Evolutionary conservation across 257 asterid species (phyloP).

Genomic region (Gentiana dahurica): DNA sequence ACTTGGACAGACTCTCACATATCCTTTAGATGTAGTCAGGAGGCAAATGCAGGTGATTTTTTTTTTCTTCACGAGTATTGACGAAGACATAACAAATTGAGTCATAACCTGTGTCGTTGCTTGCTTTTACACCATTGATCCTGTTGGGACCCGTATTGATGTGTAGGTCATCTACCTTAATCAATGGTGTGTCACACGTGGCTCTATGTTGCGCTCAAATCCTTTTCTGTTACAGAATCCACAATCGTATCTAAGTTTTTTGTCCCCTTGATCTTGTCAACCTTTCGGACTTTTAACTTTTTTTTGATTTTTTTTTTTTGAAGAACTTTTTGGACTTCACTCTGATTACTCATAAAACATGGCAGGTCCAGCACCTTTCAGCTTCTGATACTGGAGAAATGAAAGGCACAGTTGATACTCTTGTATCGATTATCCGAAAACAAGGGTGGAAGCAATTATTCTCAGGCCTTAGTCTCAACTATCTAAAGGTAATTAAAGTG

Average conservation of each 20-base stretch:
- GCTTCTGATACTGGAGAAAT: conserved; percentile 27
- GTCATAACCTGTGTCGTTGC: too few relatives aligned
- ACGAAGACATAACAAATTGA: too few relatives aligned
- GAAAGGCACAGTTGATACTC: conserved; percentile 59
- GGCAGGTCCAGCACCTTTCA: conserved; percentile 66
- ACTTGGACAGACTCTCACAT: conserved; percentile 90
- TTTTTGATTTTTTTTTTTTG: background rate
- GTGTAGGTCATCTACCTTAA: too few relatives aligned
- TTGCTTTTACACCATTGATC: too few relatives aligned
- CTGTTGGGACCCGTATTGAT: too few relatives aligned
- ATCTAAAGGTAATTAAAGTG: conserved; percentile 50
- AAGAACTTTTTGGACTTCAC: background rate
- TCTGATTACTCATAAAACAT: background rate
- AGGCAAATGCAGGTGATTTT: conserved; percentile 88
- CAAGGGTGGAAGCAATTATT: conserved; percentile 88
- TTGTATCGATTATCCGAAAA: conserved; percentile 37
- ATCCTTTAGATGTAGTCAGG: conserved; percentile 90
- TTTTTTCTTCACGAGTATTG: too few relatives aligned
- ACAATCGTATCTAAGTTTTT: too few relatives aligned
- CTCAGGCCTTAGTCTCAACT: conserved; percentile 95
- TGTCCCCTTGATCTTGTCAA: too few relatives aligned
- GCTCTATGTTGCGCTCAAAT: background rate
- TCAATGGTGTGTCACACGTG: too few relatives aligned
- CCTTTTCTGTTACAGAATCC: too few relatives aligned
- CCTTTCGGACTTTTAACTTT: too few relatives aligned